Evolutionary conservation across 176 grass and related monocot species (phyloP).

Genomic region (Lolium rigidum): DNA sequence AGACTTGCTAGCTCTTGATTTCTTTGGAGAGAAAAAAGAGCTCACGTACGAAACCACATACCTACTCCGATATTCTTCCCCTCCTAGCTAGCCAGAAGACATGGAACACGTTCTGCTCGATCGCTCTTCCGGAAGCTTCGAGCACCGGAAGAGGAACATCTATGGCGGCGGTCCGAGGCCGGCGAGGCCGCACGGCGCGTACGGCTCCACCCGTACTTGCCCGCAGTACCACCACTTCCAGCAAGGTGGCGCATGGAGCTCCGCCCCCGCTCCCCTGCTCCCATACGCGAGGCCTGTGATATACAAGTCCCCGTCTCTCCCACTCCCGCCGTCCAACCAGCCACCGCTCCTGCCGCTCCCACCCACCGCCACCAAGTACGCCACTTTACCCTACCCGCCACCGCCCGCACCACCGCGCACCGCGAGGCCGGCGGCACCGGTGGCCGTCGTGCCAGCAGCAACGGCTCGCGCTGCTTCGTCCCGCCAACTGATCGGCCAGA

Average conservation of each 20-base stretch:
- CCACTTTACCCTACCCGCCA: slow-evolving; percentile 30
- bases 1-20: background rate
- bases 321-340: slow-evolving; percentile 57
- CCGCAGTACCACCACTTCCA: slow-evolving; percentile 33
- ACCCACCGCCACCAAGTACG: slow-evolving; percentile 40
- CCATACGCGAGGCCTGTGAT: slow-evolving; percentile 24
- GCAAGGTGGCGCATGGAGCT: slow-evolving; percentile 43
- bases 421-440: background rate
- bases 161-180: slow-evolving; percentile 11
- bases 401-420: background rate
- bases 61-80: background rate
- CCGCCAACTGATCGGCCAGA: slow-evolving; percentile 18
- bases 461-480: background rate
- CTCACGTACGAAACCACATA: background rate
- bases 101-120: slow-evolving; percentile 64
- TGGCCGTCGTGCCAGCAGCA: background rate
- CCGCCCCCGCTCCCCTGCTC: slow-evolving; percentile 15
- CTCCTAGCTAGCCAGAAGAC: background rate
- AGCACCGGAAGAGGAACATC: slow-evolving; percentile 23
- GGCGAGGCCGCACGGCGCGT: slow-evolving; percentile 6
- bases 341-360: slow-evolving; percentile 72
- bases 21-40: background rate
- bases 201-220: slow-evolving; percentile 23
- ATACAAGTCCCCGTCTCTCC: slow-evolving; percentile 54
- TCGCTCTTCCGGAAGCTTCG: slow-evolving; percentile 47